phyloP scores from a whole-genome alignment of 805 yeast genomes.

The Wickerhamiella dianesei region DNA sequence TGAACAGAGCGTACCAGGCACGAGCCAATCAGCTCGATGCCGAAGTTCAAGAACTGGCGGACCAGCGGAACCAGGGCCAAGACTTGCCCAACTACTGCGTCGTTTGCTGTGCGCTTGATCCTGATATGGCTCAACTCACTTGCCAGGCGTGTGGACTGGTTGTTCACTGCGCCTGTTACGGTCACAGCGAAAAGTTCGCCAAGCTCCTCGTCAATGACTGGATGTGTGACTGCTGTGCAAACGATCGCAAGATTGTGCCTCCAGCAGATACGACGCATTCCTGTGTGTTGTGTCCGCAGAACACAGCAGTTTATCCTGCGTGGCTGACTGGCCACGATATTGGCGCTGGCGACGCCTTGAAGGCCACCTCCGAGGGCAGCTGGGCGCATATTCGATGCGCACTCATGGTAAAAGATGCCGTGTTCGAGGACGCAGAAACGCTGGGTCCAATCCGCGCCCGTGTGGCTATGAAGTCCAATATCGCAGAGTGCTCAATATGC shows the following conservation, averaged over 20 bases:
- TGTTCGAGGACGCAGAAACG: conserved; percentile 6
- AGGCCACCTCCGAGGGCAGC: conserved; percentile 11
- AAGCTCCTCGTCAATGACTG: conserved; percentile 24
- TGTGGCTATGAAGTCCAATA: background rate
- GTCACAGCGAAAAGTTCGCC: conserved; percentile 26
- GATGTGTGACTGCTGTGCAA: conserved; percentile 52
- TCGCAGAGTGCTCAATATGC: conserved; percentile 8
- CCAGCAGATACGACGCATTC: conserved; percentile 25
- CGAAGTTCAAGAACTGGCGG: conserved; percentile 1
- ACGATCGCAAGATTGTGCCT: conserved; percentile 38
- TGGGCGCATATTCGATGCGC: conserved; percentile 19
- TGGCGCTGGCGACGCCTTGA: conserved; percentile 12
- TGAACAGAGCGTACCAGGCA: background rate
- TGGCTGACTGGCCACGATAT: conserved; percentile 10
- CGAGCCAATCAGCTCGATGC: conserved; percentile 2
- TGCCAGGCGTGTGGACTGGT: conserved; percentile 13
- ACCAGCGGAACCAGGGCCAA: conserved; percentile 3
- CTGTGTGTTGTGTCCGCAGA: conserved; percentile 13
- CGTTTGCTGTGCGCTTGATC: conserved; percentile 15
- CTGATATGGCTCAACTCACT: conserved; percentile 8
- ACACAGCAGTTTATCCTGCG: conserved; percentile 10
- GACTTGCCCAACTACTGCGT: conserved; percentile 7
- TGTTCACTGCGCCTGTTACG: conserved; percentile 17
- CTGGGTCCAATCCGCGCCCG: conserved; percentile 3
- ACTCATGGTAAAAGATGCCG: conserved; percentile 5